Conservation (phyloP, 768 basidiomycete genomes). For the Tricholoma hemisulphureum region DNA sequence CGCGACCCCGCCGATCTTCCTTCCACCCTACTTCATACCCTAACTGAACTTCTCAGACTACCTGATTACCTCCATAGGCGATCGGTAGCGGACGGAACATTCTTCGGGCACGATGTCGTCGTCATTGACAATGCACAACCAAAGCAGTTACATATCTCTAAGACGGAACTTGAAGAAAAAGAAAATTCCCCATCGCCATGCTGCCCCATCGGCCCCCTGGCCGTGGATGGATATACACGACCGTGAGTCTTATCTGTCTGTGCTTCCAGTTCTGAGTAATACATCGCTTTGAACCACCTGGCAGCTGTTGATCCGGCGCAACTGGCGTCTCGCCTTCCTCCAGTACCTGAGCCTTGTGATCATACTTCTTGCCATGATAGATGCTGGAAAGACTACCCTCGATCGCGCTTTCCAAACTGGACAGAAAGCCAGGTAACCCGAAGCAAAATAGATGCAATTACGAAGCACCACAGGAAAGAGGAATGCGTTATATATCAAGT, state of each 20-base stretch:
- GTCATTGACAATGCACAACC: not conserved
- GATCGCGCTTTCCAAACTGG: conserved; percentile 59
- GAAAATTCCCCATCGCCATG: conserved; percentile 38
- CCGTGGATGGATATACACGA: conserved; percentile 46
- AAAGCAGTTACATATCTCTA: not conserved
- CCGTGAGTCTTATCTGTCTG: conserved; percentile 18
- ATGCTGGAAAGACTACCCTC: conserved; percentile 44
- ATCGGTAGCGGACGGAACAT: not conserved
- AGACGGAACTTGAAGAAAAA: not conserved
- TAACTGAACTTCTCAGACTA: not conserved
- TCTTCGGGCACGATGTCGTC: not conserved
- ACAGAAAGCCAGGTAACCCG: conserved; percentile 42
- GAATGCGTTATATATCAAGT: conserved; percentile 37
- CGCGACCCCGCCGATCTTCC: too few species aligned
- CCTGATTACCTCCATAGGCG: not conserved
- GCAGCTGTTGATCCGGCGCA: conserved; percentile 18
- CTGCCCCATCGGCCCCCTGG: conserved; percentile 47
- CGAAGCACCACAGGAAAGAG: not conserved
- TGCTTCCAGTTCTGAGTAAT: too few species aligned
- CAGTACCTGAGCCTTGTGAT: conserved; percentile 37
- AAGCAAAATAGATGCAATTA: conserved; percentile 41
- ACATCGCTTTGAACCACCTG: too few species aligned
- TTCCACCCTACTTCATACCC: too few species aligned
- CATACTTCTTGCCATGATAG: conserved; percentile 35
- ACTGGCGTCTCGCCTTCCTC: conserved; percentile 29